Evolutionary conservation across 106 monocot species (phyloP), one percentile per base, ranked within the genome.

Genomic region (Xerophyta viscosa): DNA sequence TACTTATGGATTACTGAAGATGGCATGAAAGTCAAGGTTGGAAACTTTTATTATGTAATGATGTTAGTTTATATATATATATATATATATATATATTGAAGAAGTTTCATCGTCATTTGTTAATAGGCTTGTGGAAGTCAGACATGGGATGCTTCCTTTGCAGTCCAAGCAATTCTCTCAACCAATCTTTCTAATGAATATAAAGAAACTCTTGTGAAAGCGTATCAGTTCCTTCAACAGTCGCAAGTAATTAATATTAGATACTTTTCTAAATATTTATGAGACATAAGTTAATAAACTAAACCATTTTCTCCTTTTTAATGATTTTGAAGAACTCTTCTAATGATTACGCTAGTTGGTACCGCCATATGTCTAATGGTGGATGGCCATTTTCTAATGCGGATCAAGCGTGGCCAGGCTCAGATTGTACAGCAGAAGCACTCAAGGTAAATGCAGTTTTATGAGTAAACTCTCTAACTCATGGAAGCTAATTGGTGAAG

Each of bases 91-190:
- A n/a, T n/a, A n/a, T n/a, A n/a, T n/a, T n/a, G n/a, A n/a, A n/a
- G n/a, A n/a, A n/a, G n/a, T n/a, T n/a, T n/a, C n/a, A n/a, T n/a
- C n/a, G n/a, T n/a, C n/a, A n/a, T 77, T 67, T 88, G 88, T 70
- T n/a, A n/a, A n/a, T n/a, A n/a, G n/a, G n/a, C n/a, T n/a, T n/a
- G n/a, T n/a, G n/a, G n/a, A n/a, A n/a, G n/a, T n/a, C n/a, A n/a
- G n/a, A n/a, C n/a, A n/a, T n/a, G n/a, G n/a, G n/a, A n/a, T n/a
- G n/a, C n/a, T n/a, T n/a, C n/a, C n/a, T n/a, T n/a, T n/a, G n/a
- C n/a, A n/a, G n/a, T n/a, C n/a, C n/a, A n/a, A n/a, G 93, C 88
- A 60, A 84, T 84, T 58, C 53, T 74, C 10, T 71, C 93, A 49
- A 75, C 77, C 50, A 37, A 67, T 13, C 37, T 37, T n/a, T n/a